Evolutionary conservation across 2,329 filamentous ascomycete species (phyloP).

Genomic region (Colletotrichum melonis): DNA sequence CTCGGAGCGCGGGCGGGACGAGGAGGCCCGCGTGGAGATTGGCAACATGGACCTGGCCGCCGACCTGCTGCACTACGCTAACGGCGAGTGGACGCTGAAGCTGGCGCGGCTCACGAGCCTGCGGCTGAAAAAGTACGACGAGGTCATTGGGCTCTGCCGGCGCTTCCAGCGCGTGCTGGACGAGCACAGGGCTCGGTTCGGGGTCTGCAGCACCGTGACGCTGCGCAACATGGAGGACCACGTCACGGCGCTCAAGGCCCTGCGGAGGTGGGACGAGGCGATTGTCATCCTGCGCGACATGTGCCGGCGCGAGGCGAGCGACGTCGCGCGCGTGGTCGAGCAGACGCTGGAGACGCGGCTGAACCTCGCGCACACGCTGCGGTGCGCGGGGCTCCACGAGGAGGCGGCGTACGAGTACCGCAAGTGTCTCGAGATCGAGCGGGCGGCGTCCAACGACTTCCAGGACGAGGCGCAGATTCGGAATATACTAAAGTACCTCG

Average conservation of each 20-base stretch:
- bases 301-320: slow-evolving; percentile 30
- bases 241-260: slow-evolving; percentile 26
- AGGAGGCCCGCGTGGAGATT: slow-evolving; percentile 31
- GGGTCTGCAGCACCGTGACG: slow-evolving; percentile 26
- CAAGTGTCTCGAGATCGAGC: slow-evolving; percentile 36
- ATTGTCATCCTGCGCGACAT: slow-evolving; percentile 33
- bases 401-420: slow-evolving; percentile 36
- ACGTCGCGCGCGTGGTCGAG: slow-evolving; percentile 25
- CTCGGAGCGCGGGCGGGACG: slow-evolving; percentile 34
- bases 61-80: slow-evolving; percentile 37
- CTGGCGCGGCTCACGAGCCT: slow-evolving; percentile 35
- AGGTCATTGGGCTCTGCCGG: slow-evolving; percentile 34
- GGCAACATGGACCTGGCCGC: slow-evolving; percentile 34
- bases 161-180: slow-evolving; percentile 33
- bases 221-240: slow-evolving; percentile 36
- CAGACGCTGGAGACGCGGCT: slow-evolving; percentile 30
- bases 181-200: slow-evolving; percentile 30
- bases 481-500: slow-evolving; percentile 34
- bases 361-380: slow-evolving; percentile 34
- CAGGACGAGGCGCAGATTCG: slow-evolving; percentile 30
- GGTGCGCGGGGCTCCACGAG: slow-evolving; percentile 21
- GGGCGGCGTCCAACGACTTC: slow-evolving; percentile 23
- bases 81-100: slow-evolving; percentile 38
- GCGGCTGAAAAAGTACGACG: slow-evolving; percentile 27
- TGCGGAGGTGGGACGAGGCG: slow-evolving; percentile 33